Evolutionary conservation across 257 asterid genomes (phyloP).

Genomic region (Schizonepeta tenuifolia): DNA sequence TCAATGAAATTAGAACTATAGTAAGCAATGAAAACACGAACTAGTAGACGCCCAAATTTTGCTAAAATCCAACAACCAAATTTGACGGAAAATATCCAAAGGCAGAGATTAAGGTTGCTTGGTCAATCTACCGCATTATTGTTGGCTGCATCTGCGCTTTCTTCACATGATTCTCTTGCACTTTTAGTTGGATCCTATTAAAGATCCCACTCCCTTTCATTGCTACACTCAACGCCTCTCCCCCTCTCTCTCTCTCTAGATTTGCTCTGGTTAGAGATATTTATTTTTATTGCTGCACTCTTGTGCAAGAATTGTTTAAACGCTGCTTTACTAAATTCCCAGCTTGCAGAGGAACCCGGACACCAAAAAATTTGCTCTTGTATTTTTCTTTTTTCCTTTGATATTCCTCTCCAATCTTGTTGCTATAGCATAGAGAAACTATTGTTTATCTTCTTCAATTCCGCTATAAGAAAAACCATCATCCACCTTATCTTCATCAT

Average conservation of each 20-base stretch:
- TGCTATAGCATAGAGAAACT: constrained; percentile 13
- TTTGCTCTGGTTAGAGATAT: background rate
- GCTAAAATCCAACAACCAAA: constrained; percentile 20
- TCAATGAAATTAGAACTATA: background rate
- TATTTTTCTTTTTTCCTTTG: background rate
- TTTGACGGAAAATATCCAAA: constrained; percentile 25
- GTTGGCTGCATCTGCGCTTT: constrained; percentile 41
- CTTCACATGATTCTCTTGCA: constrained; percentile 51
- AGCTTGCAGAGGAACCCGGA: constrained; percentile 29
- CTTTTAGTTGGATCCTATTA: constrained; percentile 34
- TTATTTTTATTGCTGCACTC: constrained; percentile 1
- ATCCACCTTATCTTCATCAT: constrained; percentile 45
- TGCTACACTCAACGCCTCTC: constrained; percentile 14
- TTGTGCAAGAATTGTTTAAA: constrained; percentile 19
- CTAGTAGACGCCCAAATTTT: constrained; percentile 21
- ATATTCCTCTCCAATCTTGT: background rate
- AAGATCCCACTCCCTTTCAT: constrained; percentile 28
- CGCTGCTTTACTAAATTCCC: background rate
- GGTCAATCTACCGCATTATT: constrained; percentile 35
- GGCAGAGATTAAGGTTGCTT: constrained; percentile 18
- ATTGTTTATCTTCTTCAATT: constrained; percentile 16
- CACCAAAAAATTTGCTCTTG: constrained; percentile 17
- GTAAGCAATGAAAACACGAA: background rate
- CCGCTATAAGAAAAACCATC: constrained; percentile 27
- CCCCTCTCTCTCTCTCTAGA: background rate